Base-by-base conservation (phyloP, 176 grass and related monocot species). In the Eleusine indica region DNA sequence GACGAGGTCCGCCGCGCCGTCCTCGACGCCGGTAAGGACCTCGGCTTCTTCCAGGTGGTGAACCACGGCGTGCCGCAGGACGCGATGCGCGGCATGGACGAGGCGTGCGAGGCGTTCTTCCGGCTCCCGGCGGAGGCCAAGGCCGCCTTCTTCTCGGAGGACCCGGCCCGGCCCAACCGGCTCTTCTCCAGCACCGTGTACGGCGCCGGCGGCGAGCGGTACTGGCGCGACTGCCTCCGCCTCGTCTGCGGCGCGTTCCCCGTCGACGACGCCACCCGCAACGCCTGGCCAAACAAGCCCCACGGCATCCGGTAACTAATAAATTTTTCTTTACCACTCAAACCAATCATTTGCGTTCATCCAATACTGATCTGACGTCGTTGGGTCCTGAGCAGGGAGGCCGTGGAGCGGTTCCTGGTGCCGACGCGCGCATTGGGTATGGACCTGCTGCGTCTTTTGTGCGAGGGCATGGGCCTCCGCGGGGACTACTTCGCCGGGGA, bases 11-110 rank as follows among this genome's bases (percentile, higher is more conserved):
- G 84, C 65, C 65, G 73, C 21, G 84, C 88, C 43, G 76, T 97
- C 30, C 84, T 97, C 19, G 21, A 80, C 0, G 89, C 87, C 2
- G 87, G 87, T 41, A 86, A 80, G 82, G 89, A 91, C 30, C 87
- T 94, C 22, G 89, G 91, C 9, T 97, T 94, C 85, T 97, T 97
- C 77, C 87, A 97, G 91, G 89, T 97, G 54, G 72, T 94, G 43
- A 97, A 94, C 87, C 87, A 97, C 57, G 94, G 91, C 51, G 82
- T 94, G 21, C 18, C 85, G 0, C 66, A 67, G 57, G 5, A 88
- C 68, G 74, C 74, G 77, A 86, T 90, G 41, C 46, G 88, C 9
- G 89, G 57, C 37, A 91, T 97, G 89, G 69, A 88, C 21, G 52
- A 39, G 0, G 62, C 46, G 15, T 81, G 79, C 70, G 75, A 82